phyloP scores from a whole-genome alignment of 495 filamentous ascomycete species.

The Penicillium canariense region DNA sequence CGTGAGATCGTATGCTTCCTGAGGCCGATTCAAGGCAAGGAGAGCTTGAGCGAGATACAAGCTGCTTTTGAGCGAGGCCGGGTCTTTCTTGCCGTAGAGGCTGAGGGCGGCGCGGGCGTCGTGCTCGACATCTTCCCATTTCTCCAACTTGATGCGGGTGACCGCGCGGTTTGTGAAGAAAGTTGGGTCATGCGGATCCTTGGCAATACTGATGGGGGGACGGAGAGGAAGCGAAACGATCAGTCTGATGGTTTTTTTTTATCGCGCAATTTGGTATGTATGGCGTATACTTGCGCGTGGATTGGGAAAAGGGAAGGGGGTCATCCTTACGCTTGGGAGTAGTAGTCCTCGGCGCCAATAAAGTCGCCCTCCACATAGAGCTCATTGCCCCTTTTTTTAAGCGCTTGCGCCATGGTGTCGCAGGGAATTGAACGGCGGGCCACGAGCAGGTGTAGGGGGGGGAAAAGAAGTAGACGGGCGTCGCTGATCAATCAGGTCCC shows the following conservation, averaged over 20 bases:
- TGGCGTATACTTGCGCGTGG: background rate
- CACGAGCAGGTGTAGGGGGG: background rate
- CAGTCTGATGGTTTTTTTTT: too few relatives aligned
- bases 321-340: constrained; percentile 75
- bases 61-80: constrained; percentile 67
- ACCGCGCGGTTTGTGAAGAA: constrained; percentile 86
- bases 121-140: constrained; percentile 71
- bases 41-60: constrained; percentile 84
- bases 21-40: constrained; percentile 66
- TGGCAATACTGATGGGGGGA: constrained; percentile 38
- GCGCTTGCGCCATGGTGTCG: constrained; percentile 37
- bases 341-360: constrained; percentile 68
- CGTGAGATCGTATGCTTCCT: constrained; percentile 71
- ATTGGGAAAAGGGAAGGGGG: background rate
- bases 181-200: constrained; percentile 46
- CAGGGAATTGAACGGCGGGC: background rate
- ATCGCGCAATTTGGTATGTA: too few relatives aligned
- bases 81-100: constrained; percentile 54
- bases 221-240: too few relatives aligned
- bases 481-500: constrained; percentile 24
- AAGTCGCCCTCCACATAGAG: constrained; percentile 70
- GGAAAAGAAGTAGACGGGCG: background rate
- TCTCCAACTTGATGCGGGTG: constrained; percentile 68
- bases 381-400: constrained; percentile 46
- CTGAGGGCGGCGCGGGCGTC: constrained; percentile 76